Evolutionary conservation across 495 filamentous ascomycete species (phyloP).

Genomic region (Rhypophila decipiens): DNA sequence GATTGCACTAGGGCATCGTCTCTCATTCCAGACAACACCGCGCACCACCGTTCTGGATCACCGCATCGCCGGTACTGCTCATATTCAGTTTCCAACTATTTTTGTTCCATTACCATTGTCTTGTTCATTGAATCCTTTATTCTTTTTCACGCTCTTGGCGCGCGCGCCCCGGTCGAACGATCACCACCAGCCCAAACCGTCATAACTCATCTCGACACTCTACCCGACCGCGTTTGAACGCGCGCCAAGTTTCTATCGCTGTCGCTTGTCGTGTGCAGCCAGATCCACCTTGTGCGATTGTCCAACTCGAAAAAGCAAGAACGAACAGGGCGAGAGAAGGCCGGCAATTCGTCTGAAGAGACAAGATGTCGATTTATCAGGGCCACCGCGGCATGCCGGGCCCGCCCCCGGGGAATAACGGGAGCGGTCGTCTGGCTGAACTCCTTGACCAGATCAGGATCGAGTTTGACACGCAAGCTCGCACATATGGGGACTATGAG

Average conservation of each 20-base stretch:
- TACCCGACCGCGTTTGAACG: too few species aligned
- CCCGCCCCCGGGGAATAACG: conserved; percentile 39
- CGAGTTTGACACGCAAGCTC: conserved; percentile 81
- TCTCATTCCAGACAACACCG: not conserved
- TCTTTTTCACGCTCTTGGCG: not conserved
- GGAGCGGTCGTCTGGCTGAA: conserved; percentile 68
- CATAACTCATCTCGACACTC: too few species aligned
- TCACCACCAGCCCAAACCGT: too few species aligned
- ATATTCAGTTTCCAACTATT: not conserved
- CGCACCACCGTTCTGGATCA: not conserved
- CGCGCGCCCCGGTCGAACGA: not conserved
- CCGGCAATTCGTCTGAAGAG: not conserved
- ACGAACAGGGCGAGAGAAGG: too few species aligned
- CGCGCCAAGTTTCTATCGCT: too few species aligned
- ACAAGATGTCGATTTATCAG: conserved; percentile 76
- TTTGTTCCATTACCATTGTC: not conserved
- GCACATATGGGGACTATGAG: conserved; percentile 74
- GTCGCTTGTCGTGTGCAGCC: too few species aligned
- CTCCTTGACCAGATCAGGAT: conserved; percentile 81
- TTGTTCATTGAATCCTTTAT: not conserved
- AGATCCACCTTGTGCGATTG: too few species aligned
- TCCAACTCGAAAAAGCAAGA: too few species aligned
- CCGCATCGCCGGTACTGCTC: not conserved
- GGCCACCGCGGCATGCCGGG: conserved; percentile 79
- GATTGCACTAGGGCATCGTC: not conserved